phyloP scores from a whole-genome alignment of 2,329 filamentous ascomycete genomes.

The Xylariaceae sp. region DNA sequence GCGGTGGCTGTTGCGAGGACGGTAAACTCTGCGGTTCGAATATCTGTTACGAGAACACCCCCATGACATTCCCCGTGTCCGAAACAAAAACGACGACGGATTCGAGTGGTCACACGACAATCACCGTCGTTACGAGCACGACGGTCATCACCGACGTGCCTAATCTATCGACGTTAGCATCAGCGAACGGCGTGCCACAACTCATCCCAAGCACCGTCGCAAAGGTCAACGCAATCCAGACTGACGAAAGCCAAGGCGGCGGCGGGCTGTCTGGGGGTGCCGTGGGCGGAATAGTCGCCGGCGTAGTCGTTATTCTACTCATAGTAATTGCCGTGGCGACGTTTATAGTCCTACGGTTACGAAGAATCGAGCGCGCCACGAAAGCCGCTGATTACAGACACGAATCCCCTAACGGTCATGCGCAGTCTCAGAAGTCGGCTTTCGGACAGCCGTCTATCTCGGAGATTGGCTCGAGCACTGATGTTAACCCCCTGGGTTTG shows the following conservation, averaged over 20 bases:
- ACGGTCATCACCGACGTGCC: constrained; percentile 32
- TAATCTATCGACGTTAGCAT: constrained; percentile 26
- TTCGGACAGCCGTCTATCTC: constrained; percentile 40
- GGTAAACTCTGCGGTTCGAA: constrained; percentile 46
- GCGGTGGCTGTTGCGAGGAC: constrained; percentile 50
- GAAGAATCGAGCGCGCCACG: constrained; percentile 41
- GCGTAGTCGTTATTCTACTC: constrained; percentile 45
- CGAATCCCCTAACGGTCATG: constrained; percentile 32
- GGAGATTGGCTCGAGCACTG: constrained; percentile 41
- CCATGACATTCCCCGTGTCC: constrained; percentile 43
- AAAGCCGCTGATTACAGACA: constrained; percentile 36
- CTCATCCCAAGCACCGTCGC: constrained; percentile 42
- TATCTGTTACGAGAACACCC: constrained; percentile 46
- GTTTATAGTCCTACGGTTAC: constrained; percentile 49
- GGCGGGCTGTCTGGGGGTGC: constrained; percentile 38
- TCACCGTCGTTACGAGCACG: constrained; percentile 41
- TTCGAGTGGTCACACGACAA: constrained; percentile 37
- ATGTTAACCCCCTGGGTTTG: constrained; percentile 39
- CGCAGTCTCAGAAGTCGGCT: constrained; percentile 36
- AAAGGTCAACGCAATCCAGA: constrained; percentile 37
- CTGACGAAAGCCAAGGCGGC: constrained; percentile 20
- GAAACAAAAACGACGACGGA: constrained; percentile 45
- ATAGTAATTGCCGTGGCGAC: constrained; percentile 45
- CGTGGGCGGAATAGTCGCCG: constrained; percentile 53
- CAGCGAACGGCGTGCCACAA: constrained; percentile 37